Percentiles rank a stretch among this genome's conserved stretches.
Conservation (phyloP, 257 asterid species). For the Plantago ovata region DNA sequence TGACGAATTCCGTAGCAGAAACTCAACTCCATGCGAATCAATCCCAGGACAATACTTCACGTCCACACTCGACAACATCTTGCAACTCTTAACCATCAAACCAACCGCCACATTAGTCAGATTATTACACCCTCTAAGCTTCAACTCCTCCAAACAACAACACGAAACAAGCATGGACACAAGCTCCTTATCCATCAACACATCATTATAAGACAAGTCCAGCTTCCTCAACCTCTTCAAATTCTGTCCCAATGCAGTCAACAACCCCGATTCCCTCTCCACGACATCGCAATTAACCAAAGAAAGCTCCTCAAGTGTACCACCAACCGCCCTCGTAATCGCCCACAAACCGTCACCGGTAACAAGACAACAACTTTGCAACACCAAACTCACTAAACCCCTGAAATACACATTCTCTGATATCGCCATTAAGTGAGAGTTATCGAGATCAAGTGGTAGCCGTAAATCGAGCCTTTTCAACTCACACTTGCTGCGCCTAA, state of each 20-base stretch:
- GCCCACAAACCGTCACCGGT: conserved; percentile 61
- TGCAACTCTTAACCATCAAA: conserved; percentile 44
- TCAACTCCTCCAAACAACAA: conserved; percentile 48
- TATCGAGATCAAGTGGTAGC: conserved; percentile 74
- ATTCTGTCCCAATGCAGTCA: conserved; percentile 59
- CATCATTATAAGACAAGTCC: conserved; percentile 70
- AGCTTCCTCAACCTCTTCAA: conserved; percentile 53
- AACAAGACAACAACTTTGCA: conserved; percentile 73
- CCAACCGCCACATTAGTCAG: conserved; percentile 31
- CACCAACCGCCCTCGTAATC: conserved; percentile 33
- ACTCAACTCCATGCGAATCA: conserved; percentile 45
- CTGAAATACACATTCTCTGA: conserved; percentile 52
- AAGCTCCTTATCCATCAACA: conserved; percentile 63
- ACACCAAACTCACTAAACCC: conserved; percentile 41
- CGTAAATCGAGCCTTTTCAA: conserved; percentile 56
- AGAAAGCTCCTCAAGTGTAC: conserved; percentile 52
- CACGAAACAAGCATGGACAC: conserved; percentile 66
- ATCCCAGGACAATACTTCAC: conserved; percentile 42
- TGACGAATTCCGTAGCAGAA: conserved; percentile 33
- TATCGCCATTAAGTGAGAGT: conserved; percentile 53
- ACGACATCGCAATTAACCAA: conserved; percentile 64
- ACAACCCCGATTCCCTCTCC: conserved; percentile 60
- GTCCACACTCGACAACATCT: conserved; percentile 43
- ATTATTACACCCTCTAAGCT: conserved; percentile 54
- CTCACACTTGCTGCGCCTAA: conserved; percentile 35